Evolutionary conservation across 371 early-diverging fungal genomes (phyloP).

Genomic region (Syncephalastrum racemosum): DNA sequence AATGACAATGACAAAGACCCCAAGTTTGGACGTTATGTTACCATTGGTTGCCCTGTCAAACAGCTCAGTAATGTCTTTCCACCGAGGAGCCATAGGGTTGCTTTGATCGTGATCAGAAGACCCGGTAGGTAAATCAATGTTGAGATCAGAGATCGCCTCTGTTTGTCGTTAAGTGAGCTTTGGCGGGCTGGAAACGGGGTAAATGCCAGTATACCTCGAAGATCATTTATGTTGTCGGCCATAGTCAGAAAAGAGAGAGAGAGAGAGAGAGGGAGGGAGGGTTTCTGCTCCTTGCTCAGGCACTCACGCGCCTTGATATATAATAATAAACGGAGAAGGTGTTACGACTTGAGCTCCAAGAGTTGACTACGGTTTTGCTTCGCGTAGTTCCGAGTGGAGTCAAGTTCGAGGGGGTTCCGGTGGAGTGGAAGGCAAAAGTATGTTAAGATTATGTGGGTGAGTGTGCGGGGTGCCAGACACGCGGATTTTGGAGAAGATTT

Average conservation of each 20-base stretch:
- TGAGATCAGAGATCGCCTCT: constrained; percentile 27
- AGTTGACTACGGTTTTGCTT: too few relatives aligned
- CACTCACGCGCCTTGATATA: too few relatives aligned
- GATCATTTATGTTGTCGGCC: constrained; percentile 10
- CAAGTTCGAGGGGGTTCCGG: too few relatives aligned
- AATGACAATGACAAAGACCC: background rate
- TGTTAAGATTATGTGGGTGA: too few relatives aligned
- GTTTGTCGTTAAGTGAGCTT: background rate
- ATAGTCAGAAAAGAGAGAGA: background rate
- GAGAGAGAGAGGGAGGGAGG: too few relatives aligned
- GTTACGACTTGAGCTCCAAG: too few relatives aligned
- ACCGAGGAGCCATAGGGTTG: constrained; percentile 24
- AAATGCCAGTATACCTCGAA: constrained; percentile 12
- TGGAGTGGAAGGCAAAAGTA: too few relatives aligned
- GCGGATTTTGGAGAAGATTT: constrained; percentile 2
- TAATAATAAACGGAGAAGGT: too few relatives aligned
- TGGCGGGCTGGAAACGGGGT: background rate
- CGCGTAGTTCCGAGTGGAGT: too few relatives aligned
- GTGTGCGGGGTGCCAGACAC: background rate
- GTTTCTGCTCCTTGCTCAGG: too few relatives aligned
- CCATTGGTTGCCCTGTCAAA: constrained; percentile 56
- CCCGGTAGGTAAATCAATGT: constrained; percentile 18
- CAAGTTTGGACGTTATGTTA: constrained; percentile 18
- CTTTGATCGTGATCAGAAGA: background rate
- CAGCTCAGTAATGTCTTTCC: constrained; percentile 58